Base-by-base conservation (phyloP, 345 rosid species). In the Citrus australasica region DNA sequence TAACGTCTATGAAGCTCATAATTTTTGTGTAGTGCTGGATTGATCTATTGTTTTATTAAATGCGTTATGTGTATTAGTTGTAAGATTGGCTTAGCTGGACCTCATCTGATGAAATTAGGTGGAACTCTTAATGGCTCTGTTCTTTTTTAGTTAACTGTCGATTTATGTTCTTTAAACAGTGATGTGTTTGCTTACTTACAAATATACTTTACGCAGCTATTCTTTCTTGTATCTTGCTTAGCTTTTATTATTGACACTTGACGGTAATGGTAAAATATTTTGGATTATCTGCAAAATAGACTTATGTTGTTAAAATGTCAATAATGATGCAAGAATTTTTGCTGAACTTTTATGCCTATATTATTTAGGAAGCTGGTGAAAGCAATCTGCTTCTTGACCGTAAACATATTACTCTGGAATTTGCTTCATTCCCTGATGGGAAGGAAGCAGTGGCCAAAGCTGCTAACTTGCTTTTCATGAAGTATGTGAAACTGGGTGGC, bases 391-490 rank as follows among this genome's bases (percentile, higher is more conserved):
- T 72, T 2, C 74, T 65, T 65, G 82, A 80, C 16, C 51, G 30
- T 72, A 83, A 88, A 38, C 72, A 40, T 35, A 84, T 88, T 84
- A 85, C 78, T 38, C 38, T 95, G 72, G 99, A 94, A 76, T 90
- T 94, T 69, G 85, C 87, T 76, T 96, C 99, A 25, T 74, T 77
- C 28, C 87, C 95, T 7, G 93, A 92, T 81, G 94, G 94, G 61
- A 96, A 94, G 87, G 97, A 90, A 83, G 94, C 97, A 64, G 84
- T 96, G 59, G 89, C 84, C 59, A 92, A 86, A 83, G 99, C 97
- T 71, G 98, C 98, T 73, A 96, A 94, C 82, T 71, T 91, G 80
- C 92, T 92, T 71, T 86, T 92, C 33, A 63, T 69, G 79, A 84
- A 80, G 85, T 85, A 88, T 74, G 32, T 84, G 82, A 84, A 89